These are phyloP conservation scores for Penicillium argentinense DNA, from an alignment of 495 filamentous ascomycete species.

Conservation along the genomic window DNA sequence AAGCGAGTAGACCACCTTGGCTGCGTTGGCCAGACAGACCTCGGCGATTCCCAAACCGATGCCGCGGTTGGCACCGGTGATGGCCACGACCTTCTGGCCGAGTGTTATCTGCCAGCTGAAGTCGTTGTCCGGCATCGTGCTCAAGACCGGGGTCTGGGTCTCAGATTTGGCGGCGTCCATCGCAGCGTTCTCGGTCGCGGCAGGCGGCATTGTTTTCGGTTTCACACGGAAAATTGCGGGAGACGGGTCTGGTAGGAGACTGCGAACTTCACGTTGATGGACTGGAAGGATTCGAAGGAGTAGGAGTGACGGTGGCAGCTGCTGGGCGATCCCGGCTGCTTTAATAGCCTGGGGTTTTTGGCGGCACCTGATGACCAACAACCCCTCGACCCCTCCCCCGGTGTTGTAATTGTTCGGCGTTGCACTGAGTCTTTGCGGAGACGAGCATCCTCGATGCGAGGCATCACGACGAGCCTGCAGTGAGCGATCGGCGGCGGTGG, in stretches of 20 bases:
- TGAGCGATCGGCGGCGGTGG: background rate
- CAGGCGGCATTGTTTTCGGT: constrained; percentile 17
- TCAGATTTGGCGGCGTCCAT: constrained; percentile 6
- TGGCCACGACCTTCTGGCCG: constrained; percentile 28
- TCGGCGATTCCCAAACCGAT: constrained; percentile 41
- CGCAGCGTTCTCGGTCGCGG: constrained; percentile 12
- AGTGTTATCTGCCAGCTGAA: constrained; percentile 33
- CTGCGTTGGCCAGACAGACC: constrained; percentile 40
- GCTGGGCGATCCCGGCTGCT: background rate
- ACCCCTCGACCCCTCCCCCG: background rate
- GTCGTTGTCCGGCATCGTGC: constrained; percentile 23
- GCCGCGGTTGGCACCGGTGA: constrained; percentile 42
- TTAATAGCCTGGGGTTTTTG: background rate
- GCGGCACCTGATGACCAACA: background rate
- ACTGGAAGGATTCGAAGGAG: background rate
- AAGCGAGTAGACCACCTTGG: constrained; percentile 38
- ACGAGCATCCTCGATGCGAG: background rate
- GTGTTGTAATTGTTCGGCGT: background rate
- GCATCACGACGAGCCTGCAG: background rate
- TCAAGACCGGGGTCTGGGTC: constrained; percentile 13
- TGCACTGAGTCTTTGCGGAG: background rate
- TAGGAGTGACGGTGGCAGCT: background rate
- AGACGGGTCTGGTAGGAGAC: constrained; percentile 51
- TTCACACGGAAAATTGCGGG: background rate
- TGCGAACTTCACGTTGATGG: too few species aligned